phyloP scores from a whole-genome alignment of 176 grass and related monocot genomes.

The Aegilops speltoides region DNA sequence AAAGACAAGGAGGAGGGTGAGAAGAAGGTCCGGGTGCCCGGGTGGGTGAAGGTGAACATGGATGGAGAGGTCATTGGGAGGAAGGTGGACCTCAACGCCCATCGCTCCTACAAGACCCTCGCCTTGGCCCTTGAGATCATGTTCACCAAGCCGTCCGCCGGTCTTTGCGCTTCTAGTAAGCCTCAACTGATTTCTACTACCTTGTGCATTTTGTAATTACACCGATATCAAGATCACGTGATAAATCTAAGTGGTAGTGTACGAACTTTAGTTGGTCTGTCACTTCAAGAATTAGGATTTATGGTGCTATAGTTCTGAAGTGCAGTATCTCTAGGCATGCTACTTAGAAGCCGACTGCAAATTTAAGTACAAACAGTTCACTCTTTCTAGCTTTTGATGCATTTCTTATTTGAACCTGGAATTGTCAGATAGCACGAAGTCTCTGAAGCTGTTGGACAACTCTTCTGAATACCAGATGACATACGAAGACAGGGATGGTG shows the following conservation, averaged over 20 bases:
- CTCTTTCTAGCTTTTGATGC: background rate
- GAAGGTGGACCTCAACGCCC: constrained; percentile 71
- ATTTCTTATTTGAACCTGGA: background rate
- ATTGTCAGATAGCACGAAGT: constrained; percentile 40
- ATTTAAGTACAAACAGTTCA: constrained; percentile 10
- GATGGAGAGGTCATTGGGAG: constrained; percentile 88
- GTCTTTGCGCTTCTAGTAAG: constrained; percentile 45
- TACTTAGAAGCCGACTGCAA: background rate
- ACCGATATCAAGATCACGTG: background rate
- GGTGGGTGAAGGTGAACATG: constrained; percentile 85
- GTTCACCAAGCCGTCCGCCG: constrained; percentile 54
- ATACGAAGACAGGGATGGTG: constrained; percentile 87
- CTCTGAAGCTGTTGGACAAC: constrained; percentile 55
- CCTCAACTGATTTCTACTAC: background rate
- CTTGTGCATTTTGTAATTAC: background rate
- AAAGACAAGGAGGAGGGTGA: constrained; percentile 45
- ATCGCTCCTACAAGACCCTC: constrained; percentile 64
- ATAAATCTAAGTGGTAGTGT: background rate
- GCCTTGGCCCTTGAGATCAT: constrained; percentile 72
- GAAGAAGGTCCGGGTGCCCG: constrained; percentile 26
- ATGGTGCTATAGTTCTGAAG: background rate
- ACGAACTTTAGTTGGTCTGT: too few species aligned
- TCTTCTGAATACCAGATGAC: constrained; percentile 70
- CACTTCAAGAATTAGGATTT: background rate
- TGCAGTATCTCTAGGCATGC: background rate